Percentiles rank a stretch among this genome's conserved stretches.
phyloP scores from a whole-genome alignment of 176 grass and related monocot species.

The Dendrocalamus sinicus region DNA sequence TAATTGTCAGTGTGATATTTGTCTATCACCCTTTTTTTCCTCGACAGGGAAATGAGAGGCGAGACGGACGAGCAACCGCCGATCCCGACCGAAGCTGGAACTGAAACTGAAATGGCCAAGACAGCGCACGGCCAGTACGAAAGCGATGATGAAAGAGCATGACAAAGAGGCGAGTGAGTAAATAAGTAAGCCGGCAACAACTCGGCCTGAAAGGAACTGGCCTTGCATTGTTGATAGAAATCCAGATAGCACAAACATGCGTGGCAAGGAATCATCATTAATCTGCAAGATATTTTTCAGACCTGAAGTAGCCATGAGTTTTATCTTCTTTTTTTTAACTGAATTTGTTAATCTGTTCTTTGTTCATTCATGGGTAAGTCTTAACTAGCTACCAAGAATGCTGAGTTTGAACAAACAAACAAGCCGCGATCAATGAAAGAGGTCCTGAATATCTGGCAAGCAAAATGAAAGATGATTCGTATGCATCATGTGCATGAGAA shows the following conservation, averaged over 20 bases:
- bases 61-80: neutral
- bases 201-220: neutral
- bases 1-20: neutral
- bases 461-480: neutral
- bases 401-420: neutral
- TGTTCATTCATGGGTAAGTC: neutral
- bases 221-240: neutral
- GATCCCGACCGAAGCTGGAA: neutral
- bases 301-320: neutral
- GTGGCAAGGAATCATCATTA: neutral
- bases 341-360: neutral
- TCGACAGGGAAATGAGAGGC: neutral
- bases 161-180: neutral
- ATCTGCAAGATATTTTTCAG: neutral
- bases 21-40: neutral
- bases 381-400: neutral
- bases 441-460: neutral
- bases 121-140: neutral
- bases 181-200: constrained; percentile 1
- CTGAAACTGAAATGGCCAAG: neutral
- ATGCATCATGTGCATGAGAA: constrained; percentile 1
- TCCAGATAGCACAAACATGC: neutral
- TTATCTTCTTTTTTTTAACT: neutral
- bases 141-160: constrained; percentile 12
- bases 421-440: neutral